Conservation (phyloP, 306 rosid species). For the Sechiopsis laciniata region DNA sequence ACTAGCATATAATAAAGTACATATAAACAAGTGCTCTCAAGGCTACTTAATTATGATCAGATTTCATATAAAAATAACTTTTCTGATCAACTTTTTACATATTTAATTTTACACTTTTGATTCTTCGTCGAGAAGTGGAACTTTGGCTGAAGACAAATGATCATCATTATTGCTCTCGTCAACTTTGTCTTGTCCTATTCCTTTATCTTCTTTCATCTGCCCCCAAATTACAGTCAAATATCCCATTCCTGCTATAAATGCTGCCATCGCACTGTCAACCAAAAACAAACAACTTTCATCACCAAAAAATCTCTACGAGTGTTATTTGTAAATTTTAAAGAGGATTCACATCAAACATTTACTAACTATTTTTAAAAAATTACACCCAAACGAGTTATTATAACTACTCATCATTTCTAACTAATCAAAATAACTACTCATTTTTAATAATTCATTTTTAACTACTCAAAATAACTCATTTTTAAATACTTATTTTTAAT, state of each 20-base stretch:
- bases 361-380: too few species aligned
- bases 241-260: constrained; percentile 56
- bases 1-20: too few species aligned
- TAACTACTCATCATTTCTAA: too few species aligned
- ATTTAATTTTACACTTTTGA: constrained; percentile 14
- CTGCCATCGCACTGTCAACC: constrained; percentile 54
- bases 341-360: too few species aligned
- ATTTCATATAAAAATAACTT: neutral
- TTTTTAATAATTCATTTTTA: too few species aligned
- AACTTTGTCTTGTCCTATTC: constrained; percentile 15
- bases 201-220: constrained; percentile 51
- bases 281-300: neutral
- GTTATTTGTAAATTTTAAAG: too few species aligned
- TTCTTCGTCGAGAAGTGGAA: constrained; percentile 60
- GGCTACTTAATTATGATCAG: neutral
- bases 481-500: too few species aligned
- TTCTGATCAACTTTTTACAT: neutral
- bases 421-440: too few species aligned
- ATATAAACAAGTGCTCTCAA: neutral
- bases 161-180: constrained; percentile 27
- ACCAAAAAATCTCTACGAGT: neutral
- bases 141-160: constrained; percentile 33
- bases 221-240: constrained; percentile 49
- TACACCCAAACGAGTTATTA: too few species aligned
- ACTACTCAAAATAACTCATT: too few species aligned